Conservation (phyloP, 805 yeast species). For the Lachancea dasiensis region DNA sequence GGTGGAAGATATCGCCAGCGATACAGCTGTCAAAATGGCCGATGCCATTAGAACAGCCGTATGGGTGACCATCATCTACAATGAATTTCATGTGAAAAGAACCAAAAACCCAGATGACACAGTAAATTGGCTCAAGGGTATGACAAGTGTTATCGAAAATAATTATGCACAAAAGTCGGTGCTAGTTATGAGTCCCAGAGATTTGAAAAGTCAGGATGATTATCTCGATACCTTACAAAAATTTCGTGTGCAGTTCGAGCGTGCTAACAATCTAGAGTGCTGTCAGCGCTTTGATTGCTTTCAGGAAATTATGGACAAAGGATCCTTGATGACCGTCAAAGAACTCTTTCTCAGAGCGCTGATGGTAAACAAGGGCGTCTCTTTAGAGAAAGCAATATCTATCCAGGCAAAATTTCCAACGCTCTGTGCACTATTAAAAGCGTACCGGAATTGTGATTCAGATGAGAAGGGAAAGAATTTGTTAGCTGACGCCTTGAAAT, state of each 20-base stretch:
- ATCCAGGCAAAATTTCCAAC: constrained; percentile 71
- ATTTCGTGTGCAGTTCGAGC: constrained; percentile 44
- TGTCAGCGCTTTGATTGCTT: constrained; percentile 50
- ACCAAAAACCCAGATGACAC: constrained; percentile 74
- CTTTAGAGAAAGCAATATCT: constrained; percentile 76
- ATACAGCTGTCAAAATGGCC: constrained; percentile 36
- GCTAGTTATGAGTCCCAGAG: constrained; percentile 47
- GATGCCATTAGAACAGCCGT: constrained; percentile 74
- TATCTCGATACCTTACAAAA: constrained; percentile 37
- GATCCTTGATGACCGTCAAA: constrained; percentile 60
- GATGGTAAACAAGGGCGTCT: constrained; percentile 73
- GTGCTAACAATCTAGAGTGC: constrained; percentile 28
- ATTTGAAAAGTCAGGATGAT: constrained; percentile 45
- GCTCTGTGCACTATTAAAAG: constrained; percentile 45
- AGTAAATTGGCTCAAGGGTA: constrained; percentile 33
- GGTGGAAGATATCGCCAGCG: constrained; percentile 64
- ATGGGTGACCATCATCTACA: constrained; percentile 58
- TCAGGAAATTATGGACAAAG: constrained; percentile 63
- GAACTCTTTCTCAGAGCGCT: constrained; percentile 74
- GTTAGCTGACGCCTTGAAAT: constrained; percentile 23
- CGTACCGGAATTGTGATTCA: constrained; percentile 24
- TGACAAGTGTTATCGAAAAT: constrained; percentile 48
- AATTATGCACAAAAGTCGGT: constrained; percentile 38
- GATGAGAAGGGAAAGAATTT: constrained; percentile 25
- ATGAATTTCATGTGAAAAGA: constrained; percentile 60